phyloP scores from a whole-genome alignment of 1,284 basidiomycete genomes.

The Rhodotorula sp. region DNA sequence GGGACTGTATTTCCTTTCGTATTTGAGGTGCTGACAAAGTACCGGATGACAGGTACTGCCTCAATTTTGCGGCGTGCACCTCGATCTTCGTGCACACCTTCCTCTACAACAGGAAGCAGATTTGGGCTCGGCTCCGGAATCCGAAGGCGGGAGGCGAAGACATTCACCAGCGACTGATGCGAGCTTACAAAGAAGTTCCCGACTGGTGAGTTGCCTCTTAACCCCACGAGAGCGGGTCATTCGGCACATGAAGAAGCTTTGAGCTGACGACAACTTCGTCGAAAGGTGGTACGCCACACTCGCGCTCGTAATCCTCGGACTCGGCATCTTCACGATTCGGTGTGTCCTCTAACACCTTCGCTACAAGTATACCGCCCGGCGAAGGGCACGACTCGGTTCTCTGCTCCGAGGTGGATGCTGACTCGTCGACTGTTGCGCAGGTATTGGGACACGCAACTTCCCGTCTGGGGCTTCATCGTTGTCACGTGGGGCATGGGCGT shows the following conservation, averaged over 20 bases:
- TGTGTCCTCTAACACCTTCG: not conserved
- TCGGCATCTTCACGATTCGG: slow-evolving; percentile 60
- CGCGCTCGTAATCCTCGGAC: slow-evolving; percentile 54
- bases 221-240: not conserved
- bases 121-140: slow-evolving; percentile 71
- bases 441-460: slow-evolving; percentile 76
- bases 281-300: not conserved
- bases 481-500: slow-evolving; percentile 64
- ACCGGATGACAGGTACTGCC: slow-evolving; percentile 58
- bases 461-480: slow-evolving; percentile 80
- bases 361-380: too few relatives aligned
- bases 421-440: not conserved
- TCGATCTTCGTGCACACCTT: slow-evolving; percentile 63
- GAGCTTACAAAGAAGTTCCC: slow-evolving; percentile 83
- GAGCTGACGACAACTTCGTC: not conserved
- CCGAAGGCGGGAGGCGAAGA: slow-evolving; percentile 82
- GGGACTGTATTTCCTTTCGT: not conserved
- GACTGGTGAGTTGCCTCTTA: slow-evolving; percentile 62
- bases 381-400: too few relatives aligned
- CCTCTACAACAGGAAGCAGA: slow-evolving; percentile 76
- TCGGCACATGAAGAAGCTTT: not conserved
- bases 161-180: slow-evolving; percentile 92
- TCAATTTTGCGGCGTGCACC: slow-evolving; percentile 81
- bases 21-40: not conserved
- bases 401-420: not conserved